Evolutionary conservation across 306 rosid genomes (phyloP).

Genomic region (Corylus americana): DNA sequence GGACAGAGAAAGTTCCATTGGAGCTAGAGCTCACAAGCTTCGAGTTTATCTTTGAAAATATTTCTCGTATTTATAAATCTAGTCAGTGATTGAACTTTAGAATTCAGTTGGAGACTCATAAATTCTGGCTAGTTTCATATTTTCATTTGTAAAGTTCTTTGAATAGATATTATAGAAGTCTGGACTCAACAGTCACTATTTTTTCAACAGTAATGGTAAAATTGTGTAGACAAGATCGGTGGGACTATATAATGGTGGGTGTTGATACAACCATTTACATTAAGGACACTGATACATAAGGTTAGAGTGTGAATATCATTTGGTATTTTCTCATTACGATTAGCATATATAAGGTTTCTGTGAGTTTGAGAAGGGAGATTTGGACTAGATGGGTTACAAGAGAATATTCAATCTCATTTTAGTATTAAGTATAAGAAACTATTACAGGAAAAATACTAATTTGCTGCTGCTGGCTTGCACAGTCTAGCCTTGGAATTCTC

Average conservation of each 20-base stretch:
- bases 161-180: background rate
- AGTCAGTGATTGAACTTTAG: background rate
- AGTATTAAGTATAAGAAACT: no score
- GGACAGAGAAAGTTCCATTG: background rate
- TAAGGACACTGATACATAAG: background rate
- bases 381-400: no score
- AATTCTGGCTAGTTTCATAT: background rate
- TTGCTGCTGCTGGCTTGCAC: no score
- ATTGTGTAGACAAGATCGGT: background rate
- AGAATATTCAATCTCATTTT: no score
- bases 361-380: no score
- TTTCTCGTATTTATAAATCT: background rate
- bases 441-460: no score
- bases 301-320: background rate
- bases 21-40: background rate
- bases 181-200: background rate
- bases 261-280: background rate
- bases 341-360: background rate
- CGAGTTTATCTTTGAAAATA: background rate
- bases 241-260: background rate
- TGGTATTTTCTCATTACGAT: background rate
- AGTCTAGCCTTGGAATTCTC: no score
- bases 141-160: background rate
- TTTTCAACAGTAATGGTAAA: background rate
- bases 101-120: background rate